phyloP scores from a whole-genome alignment of 257 asterid species.

The Coffea canephora region DNA sequence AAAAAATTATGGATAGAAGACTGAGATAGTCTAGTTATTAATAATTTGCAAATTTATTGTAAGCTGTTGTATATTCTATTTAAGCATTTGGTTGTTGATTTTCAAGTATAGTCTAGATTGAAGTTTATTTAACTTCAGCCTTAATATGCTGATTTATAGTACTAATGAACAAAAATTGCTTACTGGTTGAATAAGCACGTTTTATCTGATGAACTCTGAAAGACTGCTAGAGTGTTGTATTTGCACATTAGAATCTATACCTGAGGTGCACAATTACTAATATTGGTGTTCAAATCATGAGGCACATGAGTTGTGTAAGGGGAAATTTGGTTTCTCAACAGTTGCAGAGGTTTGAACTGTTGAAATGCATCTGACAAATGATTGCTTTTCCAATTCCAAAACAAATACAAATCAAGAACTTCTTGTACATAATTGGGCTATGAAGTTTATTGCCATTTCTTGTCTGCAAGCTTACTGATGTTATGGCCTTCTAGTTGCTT shows the following conservation, averaged over 20 bases:
- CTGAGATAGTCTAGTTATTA: too few species aligned
- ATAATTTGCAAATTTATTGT: background rate
- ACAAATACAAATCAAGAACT: background rate
- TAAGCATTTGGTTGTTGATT: background rate
- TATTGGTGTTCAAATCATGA: background rate
- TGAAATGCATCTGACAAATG: background rate
- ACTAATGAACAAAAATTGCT: background rate
- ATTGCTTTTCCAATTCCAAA: background rate
- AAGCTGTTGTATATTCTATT: background rate
- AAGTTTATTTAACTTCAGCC: background rate
- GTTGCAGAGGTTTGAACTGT: background rate
- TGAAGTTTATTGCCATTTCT: too few species aligned
- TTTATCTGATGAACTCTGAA: background rate
- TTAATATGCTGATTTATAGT: background rate
- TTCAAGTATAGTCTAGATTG: background rate
- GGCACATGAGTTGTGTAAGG: background rate
- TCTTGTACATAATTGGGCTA: background rate
- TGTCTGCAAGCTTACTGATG: too few species aligned
- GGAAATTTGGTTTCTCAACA: background rate
- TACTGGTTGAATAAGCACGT: background rate
- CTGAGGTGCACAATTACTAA: too few species aligned
- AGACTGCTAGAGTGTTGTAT: background rate
- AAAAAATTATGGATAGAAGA: too few species aligned
- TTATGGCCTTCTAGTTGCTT: too few species aligned
- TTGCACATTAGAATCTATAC: too few species aligned